Conservation (phyloP, 495 filamentous ascomycete genomes). For the Cetradonia linearis region DNA sequence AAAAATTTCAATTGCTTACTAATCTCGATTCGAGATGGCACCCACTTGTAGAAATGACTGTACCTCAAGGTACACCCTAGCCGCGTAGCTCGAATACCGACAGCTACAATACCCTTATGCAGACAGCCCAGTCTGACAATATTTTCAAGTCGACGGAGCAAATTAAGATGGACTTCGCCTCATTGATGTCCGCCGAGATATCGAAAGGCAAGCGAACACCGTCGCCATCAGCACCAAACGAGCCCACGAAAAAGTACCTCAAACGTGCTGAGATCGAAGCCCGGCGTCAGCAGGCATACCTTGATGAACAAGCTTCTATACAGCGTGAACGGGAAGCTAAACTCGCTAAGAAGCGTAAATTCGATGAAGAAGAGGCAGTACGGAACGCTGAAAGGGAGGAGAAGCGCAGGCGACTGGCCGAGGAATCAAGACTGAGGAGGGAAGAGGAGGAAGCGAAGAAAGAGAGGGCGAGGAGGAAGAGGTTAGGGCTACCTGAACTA, state of each 20-base stretch:
- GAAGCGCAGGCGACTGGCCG: constrained; percentile 68
- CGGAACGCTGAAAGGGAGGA: constrained; percentile 60
- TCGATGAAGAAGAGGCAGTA: constrained; percentile 75
- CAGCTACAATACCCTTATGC: no score
- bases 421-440: constrained; percentile 59
- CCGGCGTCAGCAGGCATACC: constrained; percentile 69
- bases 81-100: no score
- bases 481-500: constrained; percentile 64
- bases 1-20: no score
- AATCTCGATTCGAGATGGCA: no score
- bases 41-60: no score
- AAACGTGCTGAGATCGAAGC: constrained; percentile 82
- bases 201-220: constrained; percentile 54
- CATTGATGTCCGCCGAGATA: constrained; percentile 83
- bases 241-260: constrained; percentile 62
- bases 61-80: no score
- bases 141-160: no score
- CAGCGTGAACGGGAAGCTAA: constrained; percentile 58
- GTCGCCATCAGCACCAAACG: constrained; percentile 26
- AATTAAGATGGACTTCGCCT: constrained; percentile 92
- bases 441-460: constrained; percentile 56
- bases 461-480: constrained; percentile 45
- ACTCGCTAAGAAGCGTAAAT: constrained; percentile 66
- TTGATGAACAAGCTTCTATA: constrained; percentile 61
- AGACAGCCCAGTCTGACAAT: no score